phyloP scores from a whole-genome alignment of 1,139 yeast genomes.

The Casaregolazyma suthepensis region DNA sequence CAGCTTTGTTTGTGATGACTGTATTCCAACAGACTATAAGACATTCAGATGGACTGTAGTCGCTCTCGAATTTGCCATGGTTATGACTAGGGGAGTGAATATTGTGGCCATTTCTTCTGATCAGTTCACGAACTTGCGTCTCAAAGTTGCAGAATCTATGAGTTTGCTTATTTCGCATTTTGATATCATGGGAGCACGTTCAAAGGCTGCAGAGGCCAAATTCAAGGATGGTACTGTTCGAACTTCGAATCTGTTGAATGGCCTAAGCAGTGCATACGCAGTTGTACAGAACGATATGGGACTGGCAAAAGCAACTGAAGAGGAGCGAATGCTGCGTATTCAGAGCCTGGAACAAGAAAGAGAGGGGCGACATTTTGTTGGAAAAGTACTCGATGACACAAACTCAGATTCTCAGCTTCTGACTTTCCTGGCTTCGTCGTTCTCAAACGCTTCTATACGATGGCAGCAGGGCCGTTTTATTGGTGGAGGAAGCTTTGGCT shows the following conservation, averaged over 20 bases:
- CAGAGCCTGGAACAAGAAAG: slow-evolving; percentile 53
- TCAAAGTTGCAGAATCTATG: slow-evolving; percentile 93
- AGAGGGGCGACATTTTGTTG: slow-evolving; percentile 54
- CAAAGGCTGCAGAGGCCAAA: slow-evolving; percentile 63
- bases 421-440: slow-evolving; percentile 79
- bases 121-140: slow-evolving; percentile 64
- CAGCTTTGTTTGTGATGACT: slow-evolving; percentile 86
- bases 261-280: slow-evolving; percentile 30
- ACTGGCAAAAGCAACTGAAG: slow-evolving; percentile 48
- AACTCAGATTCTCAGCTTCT: slow-evolving; percentile 85
- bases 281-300: slow-evolving; percentile 51
- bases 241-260: slow-evolving; percentile 30
- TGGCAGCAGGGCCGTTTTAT: slow-evolving; percentile 96
- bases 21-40: slow-evolving; percentile 83
- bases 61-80: slow-evolving; percentile 95
- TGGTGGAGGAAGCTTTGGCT: slow-evolving; percentile 96
- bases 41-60: slow-evolving; percentile 96
- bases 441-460: slow-evolving; percentile 84
- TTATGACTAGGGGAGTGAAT: slow-evolving; percentile 85
- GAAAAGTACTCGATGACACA: slow-evolving; percentile 81
- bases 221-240: slow-evolving; percentile 43
- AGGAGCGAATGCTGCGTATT: slow-evolving; percentile 55
- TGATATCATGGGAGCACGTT: slow-evolving; percentile 97
- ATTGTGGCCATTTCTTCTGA: slow-evolving; percentile 74
- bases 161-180: slow-evolving; percentile 88